Evolutionary conservation across 257 asterid species (phyloP).

Genomic region (Cinchona pubescens): DNA sequence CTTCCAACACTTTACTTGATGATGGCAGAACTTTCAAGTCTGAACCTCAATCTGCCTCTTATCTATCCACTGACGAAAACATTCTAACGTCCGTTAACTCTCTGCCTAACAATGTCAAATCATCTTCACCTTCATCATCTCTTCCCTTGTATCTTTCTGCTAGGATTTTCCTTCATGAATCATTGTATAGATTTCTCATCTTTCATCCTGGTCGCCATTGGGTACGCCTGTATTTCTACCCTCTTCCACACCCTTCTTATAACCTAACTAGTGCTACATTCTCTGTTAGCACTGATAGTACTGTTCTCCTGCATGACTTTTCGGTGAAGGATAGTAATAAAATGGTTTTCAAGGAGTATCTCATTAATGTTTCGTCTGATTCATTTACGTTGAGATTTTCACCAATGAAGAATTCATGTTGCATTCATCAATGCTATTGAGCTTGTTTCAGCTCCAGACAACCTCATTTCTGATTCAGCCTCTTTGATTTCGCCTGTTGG

Average conservation of each 20-base stretch:
- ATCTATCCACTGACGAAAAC: conserved; percentile 68
- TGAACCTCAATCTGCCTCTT: conserved; percentile 73
- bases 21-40: conserved; percentile 77
- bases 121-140: conserved; percentile 23
- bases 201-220: conserved; percentile 61
- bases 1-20: conserved; percentile 44
- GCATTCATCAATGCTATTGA: conserved; percentile 86
- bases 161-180: conserved; percentile 55
- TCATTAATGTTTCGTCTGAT: conserved; percentile 58
- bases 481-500: conserved; percentile 48
- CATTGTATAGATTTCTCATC: conserved; percentile 68
- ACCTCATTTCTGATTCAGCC: conserved; percentile 59
- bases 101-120: conserved; percentile 24
- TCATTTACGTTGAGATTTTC: conserved; percentile 68
- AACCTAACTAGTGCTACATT: conserved; percentile 62
- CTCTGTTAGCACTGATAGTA: conserved; percentile 48
- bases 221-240: conserved; percentile 66
- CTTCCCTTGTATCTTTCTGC: conserved; percentile 50
- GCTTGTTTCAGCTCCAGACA: conserved; percentile 75
- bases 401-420: conserved; percentile 59
- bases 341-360: conserved; percentile 63
- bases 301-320: conserved; percentile 70
- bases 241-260: conserved; percentile 57
- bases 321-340: conserved; percentile 45
- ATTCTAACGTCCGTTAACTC: conserved; percentile 46